Evolutionary conservation across 2,329 filamentous ascomycete genomes (phyloP).

Genomic region (Cladophialophora exuberans): DNA sequence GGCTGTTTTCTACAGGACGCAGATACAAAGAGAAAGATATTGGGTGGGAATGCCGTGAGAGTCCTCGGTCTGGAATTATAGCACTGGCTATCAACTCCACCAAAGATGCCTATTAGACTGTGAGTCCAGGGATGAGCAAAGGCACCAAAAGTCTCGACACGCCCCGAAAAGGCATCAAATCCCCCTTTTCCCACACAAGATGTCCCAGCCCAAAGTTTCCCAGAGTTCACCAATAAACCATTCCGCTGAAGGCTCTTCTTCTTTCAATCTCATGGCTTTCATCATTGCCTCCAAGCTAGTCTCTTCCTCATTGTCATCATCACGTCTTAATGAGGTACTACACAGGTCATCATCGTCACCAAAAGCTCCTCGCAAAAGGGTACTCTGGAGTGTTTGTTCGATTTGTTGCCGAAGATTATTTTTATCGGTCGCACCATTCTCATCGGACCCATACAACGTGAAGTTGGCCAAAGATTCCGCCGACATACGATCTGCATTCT

Average conservation of each 20-base stretch:
- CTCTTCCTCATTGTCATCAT: slow-evolving; percentile 28
- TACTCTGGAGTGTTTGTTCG: slow-evolving; percentile 42
- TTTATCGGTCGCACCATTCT: not conserved
- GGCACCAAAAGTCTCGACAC: too few species aligned
- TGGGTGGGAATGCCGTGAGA: slow-evolving; percentile 50
- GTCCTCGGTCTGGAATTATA: slow-evolving; percentile 43
- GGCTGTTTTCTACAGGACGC: slow-evolving; percentile 40
- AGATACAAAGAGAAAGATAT: slow-evolving; percentile 39
- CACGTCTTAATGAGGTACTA: slow-evolving; percentile 34
- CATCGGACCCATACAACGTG: slow-evolving; percentile 6
- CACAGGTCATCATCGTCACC: slow-evolving; percentile 40
- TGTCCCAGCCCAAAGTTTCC: slow-evolving; percentile 62
- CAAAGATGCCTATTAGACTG: too few species aligned
- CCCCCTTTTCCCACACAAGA: slow-evolving; percentile 38
- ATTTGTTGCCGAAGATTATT: slow-evolving; percentile 10
- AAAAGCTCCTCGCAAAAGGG: slow-evolving; percentile 47
- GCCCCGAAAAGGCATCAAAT: slow-evolving; percentile 11
- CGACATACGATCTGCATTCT: slow-evolving; percentile 13
- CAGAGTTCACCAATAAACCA: slow-evolving; percentile 63
- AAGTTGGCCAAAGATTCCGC: slow-evolving; percentile 28
- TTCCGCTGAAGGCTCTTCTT: slow-evolving; percentile 48
- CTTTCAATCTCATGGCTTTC: slow-evolving; percentile 16
- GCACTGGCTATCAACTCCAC: not conserved
- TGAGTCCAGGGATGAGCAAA: too few species aligned
- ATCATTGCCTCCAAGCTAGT: slow-evolving; percentile 14